Conservation (phyloP, 371 early-diverging fungal species). For the Rhizopus sp. region DNA sequence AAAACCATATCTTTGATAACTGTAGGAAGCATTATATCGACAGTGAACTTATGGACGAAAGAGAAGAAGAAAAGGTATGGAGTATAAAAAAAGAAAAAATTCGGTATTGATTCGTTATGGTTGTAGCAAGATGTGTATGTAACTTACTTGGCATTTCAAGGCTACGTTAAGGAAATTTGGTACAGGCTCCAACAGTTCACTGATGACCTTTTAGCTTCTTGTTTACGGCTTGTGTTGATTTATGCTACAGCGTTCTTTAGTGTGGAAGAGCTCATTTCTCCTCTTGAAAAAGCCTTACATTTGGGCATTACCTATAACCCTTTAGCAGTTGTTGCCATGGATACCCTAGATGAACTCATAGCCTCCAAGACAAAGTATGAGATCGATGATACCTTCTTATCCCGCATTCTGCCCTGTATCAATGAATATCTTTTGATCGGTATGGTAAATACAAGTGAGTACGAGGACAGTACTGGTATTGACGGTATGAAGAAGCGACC, state of each 20-base stretch:
- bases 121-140: constrained; percentile 22
- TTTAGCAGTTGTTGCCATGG: constrained; percentile 63
- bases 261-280: constrained; percentile 47
- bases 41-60: background rate
- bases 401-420: constrained; percentile 58
- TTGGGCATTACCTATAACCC: constrained; percentile 73
- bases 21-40: constrained; percentile 15
- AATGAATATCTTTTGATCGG: constrained; percentile 70
- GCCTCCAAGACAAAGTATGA: constrained; percentile 31
- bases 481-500: constrained; percentile 6
- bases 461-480: background rate
- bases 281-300: constrained; percentile 63
- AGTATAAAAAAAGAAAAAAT: background rate
- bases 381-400: constrained; percentile 22
- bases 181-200: constrained; percentile 70
- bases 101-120: background rate
- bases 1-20: constrained; percentile 37
- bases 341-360: constrained; percentile 62
- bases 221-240: constrained; percentile 65
- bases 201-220: constrained; percentile 75
- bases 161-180: constrained; percentile 62
- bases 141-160: constrained; percentile 44
- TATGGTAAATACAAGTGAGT: constrained; percentile 12
- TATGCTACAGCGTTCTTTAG: constrained; percentile 63
- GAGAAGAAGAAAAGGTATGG: background rate